These are phyloP conservation scores for Oryza longistaminata DNA, from an alignment of 176 grass and related monocot genomes.

Conservation along the genomic window DNA sequence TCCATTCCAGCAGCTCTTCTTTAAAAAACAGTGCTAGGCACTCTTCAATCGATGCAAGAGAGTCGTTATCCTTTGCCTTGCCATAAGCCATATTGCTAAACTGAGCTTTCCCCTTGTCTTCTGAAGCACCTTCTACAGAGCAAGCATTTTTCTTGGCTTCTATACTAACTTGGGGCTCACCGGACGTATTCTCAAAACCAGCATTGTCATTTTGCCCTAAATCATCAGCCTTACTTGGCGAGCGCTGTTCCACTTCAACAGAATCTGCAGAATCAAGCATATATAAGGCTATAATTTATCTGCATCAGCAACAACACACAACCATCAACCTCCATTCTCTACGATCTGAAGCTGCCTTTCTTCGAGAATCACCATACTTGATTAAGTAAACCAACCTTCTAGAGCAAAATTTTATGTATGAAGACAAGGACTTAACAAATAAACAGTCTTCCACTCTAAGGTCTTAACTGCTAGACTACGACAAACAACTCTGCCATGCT, in stretches of 20 bases:
- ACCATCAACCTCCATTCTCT: conserved; percentile 39
- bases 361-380: neutral
- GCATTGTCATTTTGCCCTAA: neutral
- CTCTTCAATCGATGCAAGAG: conserved; percentile 28
- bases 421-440: neutral
- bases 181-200: neutral
- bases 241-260: conserved; percentile 25
- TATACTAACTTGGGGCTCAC: neutral
- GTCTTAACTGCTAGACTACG: conserved; percentile 19
- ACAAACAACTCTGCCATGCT: conserved; percentile 30
- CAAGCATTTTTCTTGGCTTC: neutral
- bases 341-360: conserved; percentile 32
- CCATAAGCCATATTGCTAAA: conserved; percentile 7
- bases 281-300: conserved; percentile 26
- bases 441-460: conserved; percentile 14
- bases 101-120: conserved; percentile 25
- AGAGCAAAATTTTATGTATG: neutral
- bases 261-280: conserved; percentile 54
- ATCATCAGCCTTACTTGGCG: neutral
- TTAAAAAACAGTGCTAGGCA: conserved; percentile 26
- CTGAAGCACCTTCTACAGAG: conserved; percentile 1
- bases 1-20: conserved; percentile 4
- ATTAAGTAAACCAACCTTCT: conserved; percentile 16
- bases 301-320: conserved; percentile 44
- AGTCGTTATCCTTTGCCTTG: neutral